phyloP scores from a whole-genome alignment of 257 asterid species.

The Solanum okadae region DNA sequence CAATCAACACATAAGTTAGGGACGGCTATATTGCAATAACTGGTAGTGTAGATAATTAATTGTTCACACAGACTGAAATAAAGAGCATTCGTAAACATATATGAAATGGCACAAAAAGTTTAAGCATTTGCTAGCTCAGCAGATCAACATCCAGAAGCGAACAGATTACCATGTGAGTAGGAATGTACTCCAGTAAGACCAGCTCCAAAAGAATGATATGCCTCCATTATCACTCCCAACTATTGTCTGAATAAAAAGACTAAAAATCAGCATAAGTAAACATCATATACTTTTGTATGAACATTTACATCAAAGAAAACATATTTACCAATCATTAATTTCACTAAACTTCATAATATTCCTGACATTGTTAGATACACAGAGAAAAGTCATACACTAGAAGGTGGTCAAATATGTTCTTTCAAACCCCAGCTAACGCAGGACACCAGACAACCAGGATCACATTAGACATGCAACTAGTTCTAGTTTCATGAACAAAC shows the following conservation, averaged over 20 bases:
- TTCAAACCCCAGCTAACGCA: not conserved
- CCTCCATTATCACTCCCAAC: slow-evolving; percentile 72
- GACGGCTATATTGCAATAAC: not conserved
- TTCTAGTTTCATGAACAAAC: not conserved
- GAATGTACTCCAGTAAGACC: slow-evolving; percentile 99
- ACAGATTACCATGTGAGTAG: slow-evolving; percentile 78
- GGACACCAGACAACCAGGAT: not conserved
- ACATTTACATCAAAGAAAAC: not conserved
- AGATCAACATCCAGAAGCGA: not conserved
- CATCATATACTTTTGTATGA: not conserved
- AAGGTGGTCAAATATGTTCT: not conserved
- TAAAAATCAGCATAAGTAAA: not conserved
- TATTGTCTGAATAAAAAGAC: slow-evolving; percentile 50
- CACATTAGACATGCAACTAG: not conserved
- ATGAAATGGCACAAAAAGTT: not conserved
- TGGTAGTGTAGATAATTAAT: not conserved
- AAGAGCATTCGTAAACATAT: not conserved
- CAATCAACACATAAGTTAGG: not conserved
- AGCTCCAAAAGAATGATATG: slow-evolving; percentile 94
- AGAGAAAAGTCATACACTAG: not conserved
- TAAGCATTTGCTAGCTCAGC: not conserved
- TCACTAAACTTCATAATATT: not conserved
- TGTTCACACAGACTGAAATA: not conserved
- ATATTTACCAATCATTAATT: not conserved
- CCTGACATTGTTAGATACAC: not conserved